Evolutionary conservation across 2,329 filamentous ascomycete species (phyloP).

Genomic region (Colletotrichum higginsianum): DNA sequence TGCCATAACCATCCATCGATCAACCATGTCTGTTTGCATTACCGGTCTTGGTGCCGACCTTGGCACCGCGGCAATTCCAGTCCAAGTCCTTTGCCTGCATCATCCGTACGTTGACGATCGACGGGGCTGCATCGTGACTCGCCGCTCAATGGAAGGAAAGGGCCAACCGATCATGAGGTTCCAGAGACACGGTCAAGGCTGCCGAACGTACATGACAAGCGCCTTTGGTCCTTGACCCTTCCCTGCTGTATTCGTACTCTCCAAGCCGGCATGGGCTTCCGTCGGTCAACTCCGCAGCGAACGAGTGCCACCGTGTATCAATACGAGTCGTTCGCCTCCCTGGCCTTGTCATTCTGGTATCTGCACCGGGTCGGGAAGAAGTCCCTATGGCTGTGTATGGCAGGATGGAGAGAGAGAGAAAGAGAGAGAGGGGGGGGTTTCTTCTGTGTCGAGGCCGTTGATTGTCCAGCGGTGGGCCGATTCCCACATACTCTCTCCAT

Average conservation of each 20-base stretch:
- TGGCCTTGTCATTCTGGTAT: background rate
- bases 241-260: background rate
- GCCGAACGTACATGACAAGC: background rate
- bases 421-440: background rate
- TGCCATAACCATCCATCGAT: background rate
- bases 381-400: background rate
- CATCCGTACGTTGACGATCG: background rate
- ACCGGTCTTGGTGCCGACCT: conserved; percentile 7
- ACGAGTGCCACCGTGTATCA: background rate
- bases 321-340: background rate
- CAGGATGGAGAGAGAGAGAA: too few species aligned
- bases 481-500: background rate
- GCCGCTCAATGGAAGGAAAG: background rate
- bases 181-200: background rate
- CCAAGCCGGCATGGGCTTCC: background rate
- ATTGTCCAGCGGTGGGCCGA: background rate
- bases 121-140: background rate
- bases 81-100: conserved; percentile 1
- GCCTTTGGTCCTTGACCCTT: background rate
- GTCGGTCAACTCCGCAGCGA: background rate
- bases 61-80: background rate
- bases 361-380: background rate
- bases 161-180: too few species aligned
- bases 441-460: background rate
- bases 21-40: background rate